Conservation (phyloP, 805 yeast genomes). For the Ogataea philodendri region DNA sequence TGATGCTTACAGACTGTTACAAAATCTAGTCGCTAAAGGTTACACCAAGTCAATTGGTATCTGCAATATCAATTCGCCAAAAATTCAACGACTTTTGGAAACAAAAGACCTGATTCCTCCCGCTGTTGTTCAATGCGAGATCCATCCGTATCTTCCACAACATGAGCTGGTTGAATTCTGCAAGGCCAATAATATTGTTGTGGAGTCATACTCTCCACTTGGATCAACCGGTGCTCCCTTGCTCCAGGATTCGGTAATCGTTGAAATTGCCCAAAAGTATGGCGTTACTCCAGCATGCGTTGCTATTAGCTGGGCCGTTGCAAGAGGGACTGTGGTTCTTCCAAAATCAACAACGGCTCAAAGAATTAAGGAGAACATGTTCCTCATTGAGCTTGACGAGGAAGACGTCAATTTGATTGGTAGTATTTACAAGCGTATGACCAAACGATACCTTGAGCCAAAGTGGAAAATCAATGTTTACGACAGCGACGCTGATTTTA, state of each 20-base stretch:
- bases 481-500: too few species aligned
- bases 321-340: slow-evolving; percentile 33
- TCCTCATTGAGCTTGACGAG: slow-evolving; percentile 34
- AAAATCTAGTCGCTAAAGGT: slow-evolving; percentile 61
- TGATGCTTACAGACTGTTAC: slow-evolving; percentile 63
- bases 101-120: slow-evolving; percentile 39
- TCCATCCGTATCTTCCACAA: slow-evolving; percentile 43
- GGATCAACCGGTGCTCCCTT: slow-evolving; percentile 43
- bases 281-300: slow-evolving; percentile 49
- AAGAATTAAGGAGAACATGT: slow-evolving; percentile 35
- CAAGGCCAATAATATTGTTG: slow-evolving; percentile 30
- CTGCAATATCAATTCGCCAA: slow-evolving; percentile 36
- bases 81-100: slow-evolving; percentile 35
- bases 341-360: slow-evolving; percentile 41
- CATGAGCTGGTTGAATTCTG: slow-evolving; percentile 32
- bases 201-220: slow-evolving; percentile 44
- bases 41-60: slow-evolving; percentile 45
- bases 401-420: slow-evolving; percentile 39
- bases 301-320: slow-evolving; percentile 37
- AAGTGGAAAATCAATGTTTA: too few species aligned
- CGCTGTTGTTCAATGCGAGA: slow-evolving; percentile 44
- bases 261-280: slow-evolving; percentile 53
- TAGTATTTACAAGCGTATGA: too few species aligned
- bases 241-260: slow-evolving; percentile 32
- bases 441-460: too few species aligned